Evolutionary conservation across 176 grass and related monocot species (phyloP).

Genomic region (barley (Hordeum vulgare)): MorexV3_pseudomolecules_assembly NC_058519.1:227547221-227547720

Average conservation of each 20-base stretch:
- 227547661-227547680: not conserved
- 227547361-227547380: not conserved
- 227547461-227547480: not conserved
- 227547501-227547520: not conserved
- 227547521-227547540: not conserved
- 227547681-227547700: not conserved
- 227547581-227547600: not conserved
- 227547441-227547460: not conserved
- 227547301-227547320: conserved; percentile 82
- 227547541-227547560: not conserved
- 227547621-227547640: not conserved
- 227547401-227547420: conserved; percentile 8
- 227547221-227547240: conserved; percentile 84
- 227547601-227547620: not conserved
- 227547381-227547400: not conserved
- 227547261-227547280: conserved; percentile 95
- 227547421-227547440: conserved; percentile 3
- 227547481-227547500: not conserved
- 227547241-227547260: conserved; percentile 97
- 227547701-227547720: conserved; percentile 6
- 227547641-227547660: not conserved
- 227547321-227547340: conserved; percentile 63
- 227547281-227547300: conserved; percentile 99
- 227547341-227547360: not conserved
- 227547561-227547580: not conserved